Percentiles rank a stretch among this genome's conserved stretches.
These are phyloP conservation scores for Venturia effusa DNA, from an alignment of 2,329 filamentous ascomycete species.

Conservation along the genomic window DNA sequence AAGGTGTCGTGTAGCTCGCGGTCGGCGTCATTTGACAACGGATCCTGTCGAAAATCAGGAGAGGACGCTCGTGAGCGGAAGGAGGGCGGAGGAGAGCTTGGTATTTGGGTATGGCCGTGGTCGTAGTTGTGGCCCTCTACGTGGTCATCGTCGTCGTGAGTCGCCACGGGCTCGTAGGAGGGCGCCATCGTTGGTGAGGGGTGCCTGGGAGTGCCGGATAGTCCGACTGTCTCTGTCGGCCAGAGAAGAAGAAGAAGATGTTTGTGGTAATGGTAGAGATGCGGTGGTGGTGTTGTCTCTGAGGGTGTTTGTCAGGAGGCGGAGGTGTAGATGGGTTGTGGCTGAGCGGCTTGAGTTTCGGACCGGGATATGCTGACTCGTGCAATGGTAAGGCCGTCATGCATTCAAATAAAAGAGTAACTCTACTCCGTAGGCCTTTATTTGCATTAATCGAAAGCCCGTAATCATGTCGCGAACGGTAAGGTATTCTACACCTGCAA, in stretches of 20 bases:
- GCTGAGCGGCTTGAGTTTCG: background rate
- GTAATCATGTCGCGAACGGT: background rate
- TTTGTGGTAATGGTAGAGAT: background rate
- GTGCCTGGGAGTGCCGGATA: background rate
- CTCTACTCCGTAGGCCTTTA: no score
- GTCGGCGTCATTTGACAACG: conserved; percentile 49
- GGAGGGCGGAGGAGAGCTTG: conserved; percentile 54
- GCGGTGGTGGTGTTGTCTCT: background rate
- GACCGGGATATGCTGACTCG: background rate
- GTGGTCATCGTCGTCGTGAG: conserved; percentile 32
- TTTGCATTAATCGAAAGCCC: background rate
- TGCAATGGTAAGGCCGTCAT: background rate
- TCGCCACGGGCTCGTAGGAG: conserved; percentile 26
- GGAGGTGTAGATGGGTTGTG: background rate
- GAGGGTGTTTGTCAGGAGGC: background rate
- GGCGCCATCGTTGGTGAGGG: background rate
- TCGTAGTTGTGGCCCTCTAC: conserved; percentile 12
- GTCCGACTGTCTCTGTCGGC: background rate
- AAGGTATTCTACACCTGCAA: background rate
- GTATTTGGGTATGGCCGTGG: conserved; percentile 26
- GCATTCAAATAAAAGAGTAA: background rate
- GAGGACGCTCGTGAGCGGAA: conserved; percentile 80
- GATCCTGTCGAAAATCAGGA: conserved; percentile 44
- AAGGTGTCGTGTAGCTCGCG: conserved; percentile 87
- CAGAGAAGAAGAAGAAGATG: background rate